phyloP scores from a whole-genome alignment of 2,329 filamentous ascomycete species.

The Atkinsonella hypoxylon region DNA sequence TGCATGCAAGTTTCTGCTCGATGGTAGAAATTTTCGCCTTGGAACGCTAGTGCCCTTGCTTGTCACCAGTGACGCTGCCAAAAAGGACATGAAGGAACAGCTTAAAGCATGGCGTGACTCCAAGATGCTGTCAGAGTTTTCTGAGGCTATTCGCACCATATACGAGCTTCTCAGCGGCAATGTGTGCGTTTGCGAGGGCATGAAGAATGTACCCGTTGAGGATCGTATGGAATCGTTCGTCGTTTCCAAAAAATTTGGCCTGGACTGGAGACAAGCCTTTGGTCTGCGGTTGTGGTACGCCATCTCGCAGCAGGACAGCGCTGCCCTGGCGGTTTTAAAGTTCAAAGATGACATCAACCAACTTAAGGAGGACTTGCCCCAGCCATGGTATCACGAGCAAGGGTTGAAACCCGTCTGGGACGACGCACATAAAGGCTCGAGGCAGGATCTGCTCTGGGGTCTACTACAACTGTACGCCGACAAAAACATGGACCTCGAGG shows the following conservation, averaged over 20 bases:
- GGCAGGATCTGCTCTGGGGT: slow-evolving; percentile 77
- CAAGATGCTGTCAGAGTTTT: slow-evolving; percentile 79
- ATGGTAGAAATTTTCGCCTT: slow-evolving; percentile 69
- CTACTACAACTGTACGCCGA: slow-evolving; percentile 70
- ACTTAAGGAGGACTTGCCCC: slow-evolving; percentile 58
- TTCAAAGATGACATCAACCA: slow-evolving; percentile 65
- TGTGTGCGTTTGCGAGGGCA: slow-evolving; percentile 70
- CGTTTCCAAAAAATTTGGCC: slow-evolving; percentile 69
- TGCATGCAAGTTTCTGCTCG: slow-evolving; percentile 68
- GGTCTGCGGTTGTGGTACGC: slow-evolving; percentile 86
- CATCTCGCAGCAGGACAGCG: slow-evolving; percentile 52
- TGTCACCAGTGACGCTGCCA: slow-evolving; percentile 56
- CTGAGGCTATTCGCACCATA: slow-evolving; percentile 68
- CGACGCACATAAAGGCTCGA: slow-evolving; percentile 41
- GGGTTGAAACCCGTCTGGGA: slow-evolving; percentile 47
- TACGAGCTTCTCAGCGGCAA: slow-evolving; percentile 88
- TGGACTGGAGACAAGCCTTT: slow-evolving; percentile 92
- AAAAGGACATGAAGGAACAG: slow-evolving; percentile 66
- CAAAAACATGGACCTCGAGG: slow-evolving; percentile 46
- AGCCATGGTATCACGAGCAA: slow-evolving; percentile 58
- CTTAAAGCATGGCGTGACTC: slow-evolving; percentile 74
- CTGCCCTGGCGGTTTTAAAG: slow-evolving; percentile 59
- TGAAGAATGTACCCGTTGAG: slow-evolving; percentile 59
- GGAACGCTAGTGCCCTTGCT: slow-evolving; percentile 76
- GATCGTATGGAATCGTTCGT: slow-evolving; percentile 70